Conservation (phyloP, 2,329 filamentous ascomycete genomes). For the Sclerotinia spermophila region DNA sequence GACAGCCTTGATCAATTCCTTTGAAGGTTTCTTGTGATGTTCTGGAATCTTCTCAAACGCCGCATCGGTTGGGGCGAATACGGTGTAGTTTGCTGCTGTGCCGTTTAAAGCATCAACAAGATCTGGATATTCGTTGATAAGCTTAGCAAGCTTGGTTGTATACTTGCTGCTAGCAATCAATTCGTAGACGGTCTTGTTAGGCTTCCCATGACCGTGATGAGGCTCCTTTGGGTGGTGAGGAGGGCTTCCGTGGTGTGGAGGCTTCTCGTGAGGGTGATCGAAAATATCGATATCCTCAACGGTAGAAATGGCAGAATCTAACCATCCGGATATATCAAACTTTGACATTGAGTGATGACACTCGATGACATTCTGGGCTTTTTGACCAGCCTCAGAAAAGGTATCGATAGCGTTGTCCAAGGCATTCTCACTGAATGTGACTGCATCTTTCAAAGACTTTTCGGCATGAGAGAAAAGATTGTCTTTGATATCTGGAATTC, state of each 20-base stretch:
- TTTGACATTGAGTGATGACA: conserved; percentile 35
- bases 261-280: conserved; percentile 28
- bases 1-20: conserved; percentile 66
- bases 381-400: conserved; percentile 23
- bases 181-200: conserved; percentile 74
- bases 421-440: conserved; percentile 32
- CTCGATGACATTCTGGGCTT: conserved; percentile 30
- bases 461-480: conserved; percentile 30
- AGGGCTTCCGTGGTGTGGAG: conserved; percentile 17
- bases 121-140: conserved; percentile 70
- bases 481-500: conserved; percentile 38
- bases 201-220: conserved; percentile 39
- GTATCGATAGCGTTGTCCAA: conserved; percentile 35
- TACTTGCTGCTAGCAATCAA: conserved; percentile 72
- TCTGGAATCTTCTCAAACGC: conserved; percentile 65
- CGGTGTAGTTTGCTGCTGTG: conserved; percentile 69
- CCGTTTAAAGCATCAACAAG: conserved; percentile 71
- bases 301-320: conserved; percentile 37
- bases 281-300: conserved; percentile 36
- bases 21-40: conserved; percentile 56
- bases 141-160: conserved; percentile 70
- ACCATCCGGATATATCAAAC: conserved; percentile 36
- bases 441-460: conserved; percentile 31
- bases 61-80: conserved; percentile 75
- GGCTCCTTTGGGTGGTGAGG: conserved; percentile 29